Base-by-base conservation (phyloP, 2,329 filamentous ascomycete species). In the Tolypocladium ovalisporum region DNA sequence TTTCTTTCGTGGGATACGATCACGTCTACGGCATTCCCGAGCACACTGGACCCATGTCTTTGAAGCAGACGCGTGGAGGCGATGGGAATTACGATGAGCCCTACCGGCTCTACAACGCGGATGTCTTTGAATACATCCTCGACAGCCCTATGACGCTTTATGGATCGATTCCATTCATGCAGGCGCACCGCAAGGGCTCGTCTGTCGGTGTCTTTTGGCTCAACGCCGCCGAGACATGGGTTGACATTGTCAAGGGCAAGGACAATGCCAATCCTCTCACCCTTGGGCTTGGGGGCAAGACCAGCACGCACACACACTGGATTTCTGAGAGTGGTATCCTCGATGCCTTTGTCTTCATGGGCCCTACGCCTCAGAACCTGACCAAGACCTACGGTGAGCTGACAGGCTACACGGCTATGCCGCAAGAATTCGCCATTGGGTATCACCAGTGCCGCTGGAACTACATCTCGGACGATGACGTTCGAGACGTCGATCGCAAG, bases 371-470 rank as follows among this genome's bases (percentile, higher is more conserved):
- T 4, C 82, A 87, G 63, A 89, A 95, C 62, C 79, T 99, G 47
- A 87, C 87, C 62, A 88, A 86, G 65, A 84, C 82, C 35, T 99
- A 96, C 70, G 86, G 87, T 61, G 90, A 96, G 70, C 83, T 99
- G 52, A 99, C 94, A 10, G 94, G 94, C 32, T 93, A 86, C 67
- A 94, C 91, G 35, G 87, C 92, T 59, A 83, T 99, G 72, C 94
- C 94, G 1, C 91, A 96, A 67, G 88, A 94, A 62, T 97, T 97
- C 66, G 82, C 93, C 2, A 85, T 99, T 63, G 94, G 84, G 15
- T 97, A 97, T 73, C 94, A 99, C 68, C 94, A 99, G 72, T 97
- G 94, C 71, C 88, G 94, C 65, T 99, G 94, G 94, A 99, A 99
- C 75, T 99, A 99, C 70, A 87, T 97, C 57, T 95, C 90, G 1